Conservation (phyloP, 768 basidiomycete species). For the Lentinula edodes region DNA sequence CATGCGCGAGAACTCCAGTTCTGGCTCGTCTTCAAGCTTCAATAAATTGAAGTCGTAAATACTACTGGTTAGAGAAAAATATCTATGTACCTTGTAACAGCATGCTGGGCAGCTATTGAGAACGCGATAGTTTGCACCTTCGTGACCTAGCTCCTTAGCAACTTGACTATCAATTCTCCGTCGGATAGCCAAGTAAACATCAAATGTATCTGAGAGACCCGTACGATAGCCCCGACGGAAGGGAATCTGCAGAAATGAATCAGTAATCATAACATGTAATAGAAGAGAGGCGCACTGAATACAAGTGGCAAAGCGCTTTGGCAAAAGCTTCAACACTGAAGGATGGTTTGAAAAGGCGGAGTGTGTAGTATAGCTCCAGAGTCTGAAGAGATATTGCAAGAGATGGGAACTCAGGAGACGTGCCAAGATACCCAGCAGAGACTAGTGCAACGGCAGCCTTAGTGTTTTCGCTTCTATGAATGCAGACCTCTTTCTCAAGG, state of each 20-base stretch:
- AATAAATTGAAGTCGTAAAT: neutral
- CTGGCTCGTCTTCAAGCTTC: neutral
- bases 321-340: too few relatives aligned
- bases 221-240: slow-evolving; percentile 14
- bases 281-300: slow-evolving; percentile 10
- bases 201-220: slow-evolving; percentile 20
- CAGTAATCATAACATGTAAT: neutral
- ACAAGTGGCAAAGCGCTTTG: slow-evolving; percentile 19
- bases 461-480: slow-evolving; percentile 1
- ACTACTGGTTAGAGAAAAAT: neutral
- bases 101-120: slow-evolving; percentile 8
- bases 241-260: slow-evolving; percentile 12
- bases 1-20: slow-evolving; percentile 13
- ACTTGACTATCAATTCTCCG: slow-evolving; percentile 9
- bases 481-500: slow-evolving; percentile 1
- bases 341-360: too few relatives aligned
- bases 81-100: slow-evolving; percentile 11
- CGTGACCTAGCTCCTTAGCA: neutral
- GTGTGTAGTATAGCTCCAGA: too few relatives aligned
- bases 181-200: slow-evolving; percentile 19
- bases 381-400: slow-evolving; percentile 17
- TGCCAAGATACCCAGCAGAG: slow-evolving; percentile 13
- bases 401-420: slow-evolving; percentile 11
- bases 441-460: slow-evolving; percentile 13
- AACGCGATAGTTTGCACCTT: slow-evolving; percentile 19